Base-by-base conservation (phyloP, 352 stramenopile genomes). In the Aphanomyces euteiches region DNA sequence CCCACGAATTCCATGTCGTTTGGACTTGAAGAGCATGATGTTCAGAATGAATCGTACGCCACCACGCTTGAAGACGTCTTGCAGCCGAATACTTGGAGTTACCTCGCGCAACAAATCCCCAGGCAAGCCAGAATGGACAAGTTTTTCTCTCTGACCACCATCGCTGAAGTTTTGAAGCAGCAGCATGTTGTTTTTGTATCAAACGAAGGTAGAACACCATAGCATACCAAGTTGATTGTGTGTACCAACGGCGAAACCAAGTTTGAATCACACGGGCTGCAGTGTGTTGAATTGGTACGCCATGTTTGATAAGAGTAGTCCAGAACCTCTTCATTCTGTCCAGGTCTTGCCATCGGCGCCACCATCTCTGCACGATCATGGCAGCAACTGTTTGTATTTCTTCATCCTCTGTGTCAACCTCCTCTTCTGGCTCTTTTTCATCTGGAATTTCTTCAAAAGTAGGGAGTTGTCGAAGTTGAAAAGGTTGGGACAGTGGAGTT, bases 341-440 rank as follows among this genome's bases (percentile, higher is more conserved):
- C 7, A 7, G 36, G 3, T 39, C 47, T 21, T 15, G 28, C 19
- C 21, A 70, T 19, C 5, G 5, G n/a, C 47, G 64, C 64, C 64
- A 70, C 43, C 43, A 70, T 13, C n/a, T 15, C n/a, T 70, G 64
- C 21, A 70, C n/a, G 15, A 21, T 54, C 6, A n/a, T 28, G 19
- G 64, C 54, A 12, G 54, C 54, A 10, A 61, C 34, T 45, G 17
- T 36, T 3, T 8, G 15, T 28, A 28, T 2, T 28, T 28, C 28
- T 28, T 28, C 28, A 28, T 28, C 28, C 28, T 28, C 28, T 28
- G 28, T 28, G 28, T 28, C 45, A 53, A n/a, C 13, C 60, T 78
- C 38, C 75, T 66, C 28, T 50, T 65, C 37, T 77, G 53, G 4
- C 34, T 36, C 8, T 13, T 60, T 7, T 78, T 75, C 41, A 80